A percentile compares a stretch with the other conserved stretches of the same genome.
These are phyloP conservation scores for Condylostoma magnum DNA, from an alignment of 169 alveolate genomes.

Conservation along the genomic window DNA sequence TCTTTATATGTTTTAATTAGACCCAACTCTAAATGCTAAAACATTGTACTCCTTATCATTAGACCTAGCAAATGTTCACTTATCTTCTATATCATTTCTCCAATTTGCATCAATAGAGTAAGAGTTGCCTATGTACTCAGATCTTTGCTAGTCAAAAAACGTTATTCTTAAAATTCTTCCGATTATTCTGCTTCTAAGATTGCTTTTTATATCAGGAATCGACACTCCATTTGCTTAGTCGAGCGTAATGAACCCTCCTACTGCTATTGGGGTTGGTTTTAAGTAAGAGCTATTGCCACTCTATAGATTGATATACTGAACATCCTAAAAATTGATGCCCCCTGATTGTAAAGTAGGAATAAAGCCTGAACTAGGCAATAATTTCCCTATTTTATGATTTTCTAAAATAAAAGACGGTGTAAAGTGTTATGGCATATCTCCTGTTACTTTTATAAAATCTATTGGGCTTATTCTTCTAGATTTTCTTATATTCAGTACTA, in stretches of 20 bases:
- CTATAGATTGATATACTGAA: not conserved
- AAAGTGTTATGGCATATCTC: constrained; percentile 51
- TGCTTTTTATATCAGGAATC: constrained; percentile 34
- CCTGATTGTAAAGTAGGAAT: constrained; percentile 46
- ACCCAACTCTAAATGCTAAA: not conserved
- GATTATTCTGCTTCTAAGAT: constrained; percentile 23
- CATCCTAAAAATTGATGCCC: constrained; percentile 25
- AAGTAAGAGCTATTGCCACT: constrained; percentile 29
- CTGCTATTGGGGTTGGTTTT: constrained; percentile 19
- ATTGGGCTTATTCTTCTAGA: constrained; percentile 36
- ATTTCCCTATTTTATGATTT: constrained; percentile 33
- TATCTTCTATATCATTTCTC: constrained; percentile 33
- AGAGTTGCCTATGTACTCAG: constrained; percentile 41
- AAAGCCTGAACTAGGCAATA: constrained; percentile 43
- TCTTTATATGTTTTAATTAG: not conserved
- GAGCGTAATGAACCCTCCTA: constrained; percentile 37
- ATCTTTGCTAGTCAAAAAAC: constrained; percentile 20
- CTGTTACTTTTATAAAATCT: constrained; percentile 41
- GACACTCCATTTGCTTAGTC: constrained; percentile 60
- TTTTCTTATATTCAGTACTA: constrained; percentile 43
- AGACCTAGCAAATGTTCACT: constrained; percentile 44
- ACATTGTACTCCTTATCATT: not conserved
- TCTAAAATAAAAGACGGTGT: constrained; percentile 51
- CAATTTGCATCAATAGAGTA: constrained; percentile 38
- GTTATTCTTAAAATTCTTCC: constrained; percentile 50